Evolutionary conservation across 345 rosid species (phyloP), one percentile per base, ranked within the genome.

Genomic region (Passiflora organensis): DNA sequence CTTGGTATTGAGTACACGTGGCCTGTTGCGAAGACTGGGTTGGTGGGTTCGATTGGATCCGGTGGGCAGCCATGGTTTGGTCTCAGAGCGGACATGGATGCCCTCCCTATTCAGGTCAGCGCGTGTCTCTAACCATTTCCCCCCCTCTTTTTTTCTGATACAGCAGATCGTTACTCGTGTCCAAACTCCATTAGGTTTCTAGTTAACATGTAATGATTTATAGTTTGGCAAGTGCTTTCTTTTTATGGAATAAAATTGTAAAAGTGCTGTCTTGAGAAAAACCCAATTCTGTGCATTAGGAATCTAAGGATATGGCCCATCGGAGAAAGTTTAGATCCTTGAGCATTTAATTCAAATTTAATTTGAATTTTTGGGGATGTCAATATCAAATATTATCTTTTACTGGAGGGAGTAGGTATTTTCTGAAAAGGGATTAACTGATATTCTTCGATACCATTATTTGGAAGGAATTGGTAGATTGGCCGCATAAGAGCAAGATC

Each of bases 31-130:
- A 62, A 60, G 43, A 81, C 83, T 13, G 86, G 86, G 15, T 18
- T 81, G 34, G 81, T 78, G 52, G 81, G 67, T 18, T 73, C 77
- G 1, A 50, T 78, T 13, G 86, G 81, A 43, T 63, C 73, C 0
- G 81, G 86, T 9, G 0, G 12, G 17, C 53, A 73, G 18, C 86
- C 81, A 2, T 78, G 69, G 73, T 75, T 81, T 68, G 83, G 71
- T 22, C 79, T 81, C 10, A 48, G 81, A 61, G 86, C 83, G 5
- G 86, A 81, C 67, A 78, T 78, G 83, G 86, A 78, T 42, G 86
- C 86, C 1, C 83, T 81, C 15, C 79, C 76, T 1, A 52, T 78
- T 52, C 81, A 73, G 83, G 86, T 81, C 21, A 13, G 19, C 22
- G n/a, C n/a, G n/a, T n/a, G n/a, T n/a, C n/a, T n/a, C n/a, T n/a